Percentiles rank a stretch among this genome's conserved stretches.
phyloP scores from a whole-genome alignment of 192 early-diverging fungal species.

The Irineochytrium annulatum region DNA sequence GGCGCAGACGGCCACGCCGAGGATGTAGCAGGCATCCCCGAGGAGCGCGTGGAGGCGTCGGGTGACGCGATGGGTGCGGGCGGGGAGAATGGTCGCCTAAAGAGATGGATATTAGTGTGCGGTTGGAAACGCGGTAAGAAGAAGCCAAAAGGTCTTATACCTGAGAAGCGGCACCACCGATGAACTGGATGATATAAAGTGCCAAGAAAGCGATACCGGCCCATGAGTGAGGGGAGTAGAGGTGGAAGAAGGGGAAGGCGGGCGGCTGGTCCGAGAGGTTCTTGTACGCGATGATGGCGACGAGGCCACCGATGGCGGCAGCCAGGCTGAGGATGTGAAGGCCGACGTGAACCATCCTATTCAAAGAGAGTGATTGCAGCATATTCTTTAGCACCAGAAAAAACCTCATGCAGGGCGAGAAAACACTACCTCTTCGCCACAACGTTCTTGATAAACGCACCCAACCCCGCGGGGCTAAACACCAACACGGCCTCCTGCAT shows the following conservation, averaged over 20 bases:
- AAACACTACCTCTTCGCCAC: too few relatives aligned
- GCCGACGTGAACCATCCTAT: neutral
- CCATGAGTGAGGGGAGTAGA: constrained; percentile 7
- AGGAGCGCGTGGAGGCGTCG: neutral
- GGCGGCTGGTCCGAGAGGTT: constrained; percentile 4
- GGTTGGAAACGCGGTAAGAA: too few relatives aligned
- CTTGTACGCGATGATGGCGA: constrained; percentile 3
- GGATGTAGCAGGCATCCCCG: neutral
- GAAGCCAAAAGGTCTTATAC: too few relatives aligned
- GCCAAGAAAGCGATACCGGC: constrained; percentile 1
- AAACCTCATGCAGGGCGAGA: too few relatives aligned
- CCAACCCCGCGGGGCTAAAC: neutral
- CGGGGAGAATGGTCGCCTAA: too few relatives aligned
- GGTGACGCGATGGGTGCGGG: neutral
- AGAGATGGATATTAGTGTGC: too few relatives aligned
- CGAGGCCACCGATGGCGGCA: neutral
- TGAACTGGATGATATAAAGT: constrained; percentile 4
- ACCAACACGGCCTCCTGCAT: neutral
- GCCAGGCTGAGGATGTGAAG: neutral
- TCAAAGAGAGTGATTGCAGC: too few relatives aligned
- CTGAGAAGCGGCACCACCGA: too few relatives aligned
- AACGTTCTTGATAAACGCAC: too few relatives aligned
- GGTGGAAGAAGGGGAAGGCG: constrained; percentile 3
- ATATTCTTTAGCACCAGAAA: too few relatives aligned
- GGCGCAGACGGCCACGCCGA: neutral